These are phyloP conservation scores for Saccharomyces hybrid DNA, from an alignment of 1,139 yeast genomes.

Conservation along the genomic window DNA sequence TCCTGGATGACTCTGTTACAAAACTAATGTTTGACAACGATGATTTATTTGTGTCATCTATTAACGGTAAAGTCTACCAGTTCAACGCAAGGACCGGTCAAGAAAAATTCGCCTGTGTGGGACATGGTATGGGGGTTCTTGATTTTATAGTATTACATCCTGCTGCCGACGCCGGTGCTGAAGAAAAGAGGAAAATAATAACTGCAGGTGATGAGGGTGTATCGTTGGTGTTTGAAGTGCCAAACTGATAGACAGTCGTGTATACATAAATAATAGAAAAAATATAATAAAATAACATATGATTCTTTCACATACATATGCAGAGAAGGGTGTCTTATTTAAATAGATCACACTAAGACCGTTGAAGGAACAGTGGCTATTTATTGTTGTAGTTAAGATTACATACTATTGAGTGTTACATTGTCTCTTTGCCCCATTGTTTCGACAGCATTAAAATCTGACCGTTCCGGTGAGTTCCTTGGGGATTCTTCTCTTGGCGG, in stretches of 20 bases:
- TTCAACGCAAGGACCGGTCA: slow-evolving; percentile 92
- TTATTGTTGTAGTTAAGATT: no score
- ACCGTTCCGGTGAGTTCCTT: not conserved
- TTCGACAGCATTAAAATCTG: not conserved
- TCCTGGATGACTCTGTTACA: slow-evolving; percentile 78
- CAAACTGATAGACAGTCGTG: slow-evolving; percentile 13
- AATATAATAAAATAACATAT: no score
- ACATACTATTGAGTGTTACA: not conserved
- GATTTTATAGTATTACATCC: slow-evolving; percentile 54
- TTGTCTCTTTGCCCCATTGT: not conserved
- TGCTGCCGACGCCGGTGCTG: slow-evolving; percentile 30
- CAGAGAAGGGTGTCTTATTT: no score
- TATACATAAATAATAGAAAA: not conserved
- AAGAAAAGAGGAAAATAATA: slow-evolving; percentile 57
- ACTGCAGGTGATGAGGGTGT: slow-evolving; percentile 99
- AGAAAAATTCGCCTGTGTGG: slow-evolving; percentile 68
- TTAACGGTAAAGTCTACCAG: slow-evolving; percentile 78
- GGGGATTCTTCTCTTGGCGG: not conserved
- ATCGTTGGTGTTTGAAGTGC: slow-evolving; percentile 55
- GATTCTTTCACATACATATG: no score
- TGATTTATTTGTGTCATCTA: slow-evolving; percentile 59
- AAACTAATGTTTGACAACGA: slow-evolving; percentile 56
- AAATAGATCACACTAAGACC: no score
- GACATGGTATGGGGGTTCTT: slow-evolving; percentile 89
- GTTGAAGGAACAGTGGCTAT: no score